A percentile compares a stretch with the other conserved stretches of the same genome.
Conservation (phyloP, 495 filamentous ascomycete genomes). For the Talaromyces adpressus region DNA sequence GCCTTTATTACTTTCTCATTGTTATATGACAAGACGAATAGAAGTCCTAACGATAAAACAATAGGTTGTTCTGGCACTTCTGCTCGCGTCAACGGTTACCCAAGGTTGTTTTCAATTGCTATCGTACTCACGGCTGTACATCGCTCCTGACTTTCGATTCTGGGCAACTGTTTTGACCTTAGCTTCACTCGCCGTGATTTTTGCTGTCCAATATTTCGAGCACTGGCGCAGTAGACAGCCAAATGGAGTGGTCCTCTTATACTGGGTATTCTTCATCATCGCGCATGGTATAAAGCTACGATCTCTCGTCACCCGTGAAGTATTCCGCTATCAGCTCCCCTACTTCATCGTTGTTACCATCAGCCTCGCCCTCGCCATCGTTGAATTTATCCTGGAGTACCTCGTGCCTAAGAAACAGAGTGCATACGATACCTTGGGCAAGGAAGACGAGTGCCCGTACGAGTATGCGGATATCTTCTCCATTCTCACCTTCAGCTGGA, state of each 20-base stretch:
- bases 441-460: slow-evolving; percentile 85
- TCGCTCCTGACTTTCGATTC: slow-evolving; percentile 71
- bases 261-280: slow-evolving; percentile 88
- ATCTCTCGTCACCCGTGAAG: slow-evolving; percentile 71
- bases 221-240: slow-evolving; percentile 82
- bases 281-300: slow-evolving; percentile 78
- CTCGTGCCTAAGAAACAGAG: slow-evolving; percentile 82
- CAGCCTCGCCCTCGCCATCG: slow-evolving; percentile 60
- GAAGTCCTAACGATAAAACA: slow-evolving; percentile 8
- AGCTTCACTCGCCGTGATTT: slow-evolving; percentile 72
- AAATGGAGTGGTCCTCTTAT: slow-evolving; percentile 90
- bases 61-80: slow-evolving; percentile 62
- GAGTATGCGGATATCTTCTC: slow-evolving; percentile 96
- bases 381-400: slow-evolving; percentile 84
- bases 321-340: slow-evolving; percentile 54
- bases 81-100: slow-evolving; percentile 59
- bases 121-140: slow-evolving; percentile 62
- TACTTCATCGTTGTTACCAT: slow-evolving; percentile 79
- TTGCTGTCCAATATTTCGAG: slow-evolving; percentile 85
- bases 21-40: neutral
- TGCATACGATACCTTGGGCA: slow-evolving; percentile 75
- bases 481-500: slow-evolving; percentile 92
- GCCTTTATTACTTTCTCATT: slow-evolving; percentile 17
- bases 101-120: slow-evolving; percentile 75
- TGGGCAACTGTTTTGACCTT: slow-evolving; percentile 77